Base-by-base conservation (phyloP, 257 asterid species). In the Salvia miltiorrhiza region DNA sequence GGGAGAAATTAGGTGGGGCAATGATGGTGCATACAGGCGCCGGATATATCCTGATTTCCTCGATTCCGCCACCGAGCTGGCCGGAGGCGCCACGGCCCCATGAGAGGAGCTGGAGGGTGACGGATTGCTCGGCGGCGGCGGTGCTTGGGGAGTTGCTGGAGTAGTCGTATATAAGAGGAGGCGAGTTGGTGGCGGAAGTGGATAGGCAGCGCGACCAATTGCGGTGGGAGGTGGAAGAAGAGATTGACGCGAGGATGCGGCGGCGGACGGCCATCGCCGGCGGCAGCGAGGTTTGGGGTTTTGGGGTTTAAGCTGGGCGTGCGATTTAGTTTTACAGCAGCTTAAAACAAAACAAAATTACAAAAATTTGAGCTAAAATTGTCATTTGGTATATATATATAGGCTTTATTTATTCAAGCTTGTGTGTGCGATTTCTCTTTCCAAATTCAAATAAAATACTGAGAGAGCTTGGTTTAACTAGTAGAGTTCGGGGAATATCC, bases 81-180 rank as follows among this genome's bases (percentile, higher is more conserved):
- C 98, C 98, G 11, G 97, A 90, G 61, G 95, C 98, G 65, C 98
- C 98, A 49, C 92, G 95, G 11, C 98, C 98, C 98, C 98, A 93
- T 0, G 98, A 88, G 62, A 82, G 77, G 20, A 93, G 82, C 70
- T 93, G 86, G 65, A 88, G 78, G 12, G 87, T 83, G 10, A 35
- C 59, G 16, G 86, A 14, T 40, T 79, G 69, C 21, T 78, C 19
- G 65, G 75, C 8, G 32, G 69, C 44, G 53, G 68, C 52, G 65
- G 80, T 17, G 55, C 67, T 54, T 53, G 57, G 0, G 69, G 78
- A 49, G 72, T 26, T 37, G 49, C 56, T 59, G 73, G 81, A 63
- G 69, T 78, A 44, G 70, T 90, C 83, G 81, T 81, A 81, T 47
- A 87, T 81, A 60, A 87, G 52, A 19, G 95, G 90, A 56, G 73